Evolutionary conservation across 352 stramenopile genomes (phyloP).

Genomic region (Phytophthora rubi): DNA sequence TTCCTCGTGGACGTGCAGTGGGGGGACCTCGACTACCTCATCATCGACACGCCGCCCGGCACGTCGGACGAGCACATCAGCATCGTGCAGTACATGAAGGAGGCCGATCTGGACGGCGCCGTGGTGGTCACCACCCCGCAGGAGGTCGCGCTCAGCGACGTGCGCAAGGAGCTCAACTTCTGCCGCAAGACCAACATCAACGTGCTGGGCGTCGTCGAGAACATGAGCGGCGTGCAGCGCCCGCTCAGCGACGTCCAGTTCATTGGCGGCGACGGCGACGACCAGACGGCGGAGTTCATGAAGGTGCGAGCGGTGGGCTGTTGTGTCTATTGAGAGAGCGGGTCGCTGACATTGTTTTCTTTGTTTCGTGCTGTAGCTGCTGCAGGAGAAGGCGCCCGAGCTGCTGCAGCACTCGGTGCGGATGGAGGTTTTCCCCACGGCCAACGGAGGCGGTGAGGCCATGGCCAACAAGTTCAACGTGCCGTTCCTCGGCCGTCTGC

Average conservation of each 20-base stretch:
- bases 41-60: conserved; percentile 99
- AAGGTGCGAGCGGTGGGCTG: conserved; percentile 38
- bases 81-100: conserved; percentile 99
- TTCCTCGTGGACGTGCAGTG: conserved; percentile 99
- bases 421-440: conserved; percentile 93
- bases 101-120: conserved; percentile 93
- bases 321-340: background rate
- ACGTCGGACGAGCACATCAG: conserved; percentile 99
- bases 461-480: conserved; percentile 97
- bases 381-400: conserved; percentile 89
- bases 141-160: conserved; percentile 99
- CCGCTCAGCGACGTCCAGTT: conserved; percentile 78
- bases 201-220: conserved; percentile 96
- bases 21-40: conserved; percentile 99
- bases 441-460: conserved; percentile 85
- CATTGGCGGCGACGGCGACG: conserved; percentile 51
- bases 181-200: conserved; percentile 96
- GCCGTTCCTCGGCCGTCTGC: conserved; percentile 96
- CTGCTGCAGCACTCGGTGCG: conserved; percentile 69
- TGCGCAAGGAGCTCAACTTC: conserved; percentile 99
- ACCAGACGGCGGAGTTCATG: conserved; percentile 71
- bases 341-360: background rate
- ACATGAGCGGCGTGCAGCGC: conserved; percentile 97
- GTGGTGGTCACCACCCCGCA: conserved; percentile 99
- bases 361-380: conserved; percentile 41